These are phyloP conservation scores for Fusarium temperatum DNA, from an alignment of 2,329 filamentous ascomycete genomes.

Conservation along the genomic window DNA sequence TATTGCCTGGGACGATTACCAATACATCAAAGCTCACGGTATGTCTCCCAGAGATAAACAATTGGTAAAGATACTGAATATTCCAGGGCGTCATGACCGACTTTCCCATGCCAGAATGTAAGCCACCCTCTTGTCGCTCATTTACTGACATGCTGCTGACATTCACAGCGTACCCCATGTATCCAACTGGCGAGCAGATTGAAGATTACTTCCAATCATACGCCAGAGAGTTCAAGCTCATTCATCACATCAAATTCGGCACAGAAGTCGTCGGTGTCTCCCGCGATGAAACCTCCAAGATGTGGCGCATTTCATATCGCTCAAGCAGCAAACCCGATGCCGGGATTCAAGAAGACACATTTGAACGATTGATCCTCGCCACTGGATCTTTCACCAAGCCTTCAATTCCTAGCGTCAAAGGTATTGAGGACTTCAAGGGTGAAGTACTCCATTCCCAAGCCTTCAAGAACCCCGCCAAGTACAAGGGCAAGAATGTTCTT, in stretches of 20 bases:
- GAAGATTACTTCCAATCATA: neutral
- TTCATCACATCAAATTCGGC: neutral
- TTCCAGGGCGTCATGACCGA: neutral
- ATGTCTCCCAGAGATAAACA: accelerated
- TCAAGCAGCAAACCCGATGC: neutral
- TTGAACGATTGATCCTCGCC: constrained; percentile 9
- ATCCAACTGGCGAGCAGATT: constrained; percentile 10
- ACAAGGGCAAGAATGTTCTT: neutral
- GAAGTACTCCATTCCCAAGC: constrained; percentile 4
- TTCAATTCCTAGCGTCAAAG: neutral
- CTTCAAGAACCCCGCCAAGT: constrained; percentile 1
- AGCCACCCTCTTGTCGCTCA: neutral
- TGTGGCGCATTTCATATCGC: neutral
- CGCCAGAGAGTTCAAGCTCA: neutral
- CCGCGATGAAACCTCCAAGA: neutral
- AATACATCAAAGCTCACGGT: neutral
- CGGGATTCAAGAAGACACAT: neutral
- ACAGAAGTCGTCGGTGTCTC: neutral
- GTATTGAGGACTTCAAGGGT: constrained; percentile 1
- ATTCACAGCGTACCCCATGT: neutral
- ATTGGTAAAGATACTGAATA: accelerated
- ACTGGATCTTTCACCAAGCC: constrained; percentile 9
- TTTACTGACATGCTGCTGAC: neutral
- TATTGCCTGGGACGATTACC: neutral
- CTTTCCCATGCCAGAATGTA: constrained; percentile 13